A percentile compares a stretch with the other conserved stretches of the same genome.
Evolutionary conservation across 192 early-diverging fungal genomes (phyloP).

Genomic region (Phlyctochytrium planicorne): DNA sequence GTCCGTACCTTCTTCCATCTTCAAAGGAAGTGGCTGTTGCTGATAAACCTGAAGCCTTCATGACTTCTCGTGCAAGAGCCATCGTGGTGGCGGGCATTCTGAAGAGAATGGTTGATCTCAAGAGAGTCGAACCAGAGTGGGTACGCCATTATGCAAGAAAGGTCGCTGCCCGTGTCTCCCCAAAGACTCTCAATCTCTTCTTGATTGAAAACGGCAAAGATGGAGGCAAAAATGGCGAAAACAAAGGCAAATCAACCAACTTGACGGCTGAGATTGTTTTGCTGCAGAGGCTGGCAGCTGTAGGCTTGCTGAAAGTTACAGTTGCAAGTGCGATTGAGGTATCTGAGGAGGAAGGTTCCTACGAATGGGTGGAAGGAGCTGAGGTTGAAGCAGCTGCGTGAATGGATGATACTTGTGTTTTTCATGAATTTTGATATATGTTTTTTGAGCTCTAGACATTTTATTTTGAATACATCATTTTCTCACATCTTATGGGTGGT

Average conservation of each 20-base stretch:
- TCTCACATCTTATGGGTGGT: too few relatives aligned
- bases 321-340: background rate
- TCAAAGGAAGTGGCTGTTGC: too few relatives aligned
- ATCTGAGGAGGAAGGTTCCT: background rate
- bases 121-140: background rate
- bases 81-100: background rate
- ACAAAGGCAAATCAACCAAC: too few relatives aligned
- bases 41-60: too few relatives aligned
- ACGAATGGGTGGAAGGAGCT: too few relatives aligned
- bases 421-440: too few relatives aligned
- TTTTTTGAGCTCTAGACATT: too few relatives aligned
- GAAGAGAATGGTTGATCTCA: background rate
- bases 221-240: too few relatives aligned
- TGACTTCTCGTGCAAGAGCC: background rate
- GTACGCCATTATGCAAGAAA: background rate
- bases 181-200: background rate
- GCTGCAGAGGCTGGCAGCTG: background rate
- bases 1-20: background rate
- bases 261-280: background rate
- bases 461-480: too few relatives aligned
- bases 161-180: background rate
- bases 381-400: too few relatives aligned
- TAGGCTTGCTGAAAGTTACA: background rate
- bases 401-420: too few relatives aligned
- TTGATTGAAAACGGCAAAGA: too few relatives aligned